A percentile compares a stretch with the other conserved stretches of the same genome.
phyloP scores from a whole-genome alignment of 305 asterid genomes.

The Fraxinus sp. region DNA sequence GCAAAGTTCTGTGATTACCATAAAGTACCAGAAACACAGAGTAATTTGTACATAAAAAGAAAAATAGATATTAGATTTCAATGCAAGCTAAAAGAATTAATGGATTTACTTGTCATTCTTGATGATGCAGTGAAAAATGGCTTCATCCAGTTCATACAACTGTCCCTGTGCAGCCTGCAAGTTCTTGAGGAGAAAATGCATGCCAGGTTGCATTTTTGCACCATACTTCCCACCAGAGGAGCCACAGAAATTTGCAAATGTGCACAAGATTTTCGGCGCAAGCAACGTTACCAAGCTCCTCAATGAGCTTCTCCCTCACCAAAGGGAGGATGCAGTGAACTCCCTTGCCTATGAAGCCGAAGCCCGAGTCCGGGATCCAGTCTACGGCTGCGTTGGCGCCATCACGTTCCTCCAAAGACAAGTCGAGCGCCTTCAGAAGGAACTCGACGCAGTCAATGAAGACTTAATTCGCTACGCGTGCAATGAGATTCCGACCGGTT shows the following conservation, averaged over 20 bases:
- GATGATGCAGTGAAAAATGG: slow-evolving; percentile 44
- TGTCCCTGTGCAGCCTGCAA: slow-evolving; percentile 95
- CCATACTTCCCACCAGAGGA: slow-evolving; percentile 80
- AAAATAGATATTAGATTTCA: neutral
- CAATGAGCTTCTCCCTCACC: slow-evolving; percentile 72
- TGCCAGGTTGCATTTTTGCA: slow-evolving; percentile 71
- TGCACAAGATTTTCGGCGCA: slow-evolving; percentile 81
- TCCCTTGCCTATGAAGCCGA: slow-evolving; percentile 90
- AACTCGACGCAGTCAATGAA: slow-evolving; percentile 68
- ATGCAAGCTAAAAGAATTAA: neutral
- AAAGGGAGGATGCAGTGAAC: slow-evolving; percentile 75
- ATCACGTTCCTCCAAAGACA: slow-evolving; percentile 75
- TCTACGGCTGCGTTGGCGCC: slow-evolving; percentile 82
- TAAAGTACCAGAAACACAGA: neutral
- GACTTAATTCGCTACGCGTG: slow-evolving; percentile 57
- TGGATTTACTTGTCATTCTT: slow-evolving; percentile 5
- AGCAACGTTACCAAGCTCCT: slow-evolving; percentile 82
- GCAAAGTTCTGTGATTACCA: neutral
- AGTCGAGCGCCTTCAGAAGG: slow-evolving; percentile 73
- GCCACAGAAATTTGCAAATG: slow-evolving; percentile 74
- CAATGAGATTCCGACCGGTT: slow-evolving; percentile 28
- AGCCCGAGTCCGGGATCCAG: slow-evolving; percentile 78
- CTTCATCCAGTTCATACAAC: slow-evolving; percentile 76
- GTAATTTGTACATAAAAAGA: neutral
- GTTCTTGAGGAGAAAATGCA: slow-evolving; percentile 71